phyloP scores from a whole-genome alignment of 106 monocot genomes.

The Narthecium ossifragum region DNA sequence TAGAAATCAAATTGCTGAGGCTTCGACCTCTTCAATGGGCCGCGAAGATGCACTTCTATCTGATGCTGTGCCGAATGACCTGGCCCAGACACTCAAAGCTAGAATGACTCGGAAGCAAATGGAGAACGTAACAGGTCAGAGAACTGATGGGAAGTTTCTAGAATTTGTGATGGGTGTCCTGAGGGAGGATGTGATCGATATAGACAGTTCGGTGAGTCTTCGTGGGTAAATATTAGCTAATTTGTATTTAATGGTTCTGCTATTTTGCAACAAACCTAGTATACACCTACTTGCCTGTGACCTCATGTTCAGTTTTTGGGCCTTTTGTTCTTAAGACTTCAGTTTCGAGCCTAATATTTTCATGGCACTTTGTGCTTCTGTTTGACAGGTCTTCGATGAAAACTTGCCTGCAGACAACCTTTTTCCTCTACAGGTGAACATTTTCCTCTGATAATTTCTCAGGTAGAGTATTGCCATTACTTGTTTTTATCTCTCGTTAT shows the following conservation, averaged over 20 bases:
- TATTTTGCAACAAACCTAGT: no score
- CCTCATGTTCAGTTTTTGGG: no score
- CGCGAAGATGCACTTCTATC: slow-evolving; percentile 22
- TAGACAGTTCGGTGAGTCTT: slow-evolving; percentile 61
- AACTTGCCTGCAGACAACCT: slow-evolving; percentile 63
- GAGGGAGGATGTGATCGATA: slow-evolving; percentile 66
- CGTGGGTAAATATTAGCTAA: no score
- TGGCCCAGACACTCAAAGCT: slow-evolving; percentile 74
- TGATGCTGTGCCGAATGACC: slow-evolving; percentile 46
- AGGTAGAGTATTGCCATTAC: no score
- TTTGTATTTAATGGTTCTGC: no score
- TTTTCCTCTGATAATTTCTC: background rate
- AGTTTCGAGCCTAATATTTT: background rate
- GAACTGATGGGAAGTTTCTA: slow-evolving; percentile 56
- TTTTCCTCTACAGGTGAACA: slow-evolving; percentile 75
- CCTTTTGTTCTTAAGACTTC: background rate
- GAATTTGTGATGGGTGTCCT: slow-evolving; percentile 56
- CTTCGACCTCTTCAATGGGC: slow-evolving; percentile 51
- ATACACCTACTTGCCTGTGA: no score
- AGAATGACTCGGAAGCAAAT: slow-evolving; percentile 72
- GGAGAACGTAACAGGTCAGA: slow-evolving; percentile 44
- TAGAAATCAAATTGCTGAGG: slow-evolving; percentile 44
- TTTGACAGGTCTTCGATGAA: slow-evolving; percentile 83
- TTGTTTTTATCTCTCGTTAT: no score
- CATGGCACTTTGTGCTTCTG: background rate